Conservation (phyloP, 306 rosid genomes). For the Pyrus betulifolia region DNA sequence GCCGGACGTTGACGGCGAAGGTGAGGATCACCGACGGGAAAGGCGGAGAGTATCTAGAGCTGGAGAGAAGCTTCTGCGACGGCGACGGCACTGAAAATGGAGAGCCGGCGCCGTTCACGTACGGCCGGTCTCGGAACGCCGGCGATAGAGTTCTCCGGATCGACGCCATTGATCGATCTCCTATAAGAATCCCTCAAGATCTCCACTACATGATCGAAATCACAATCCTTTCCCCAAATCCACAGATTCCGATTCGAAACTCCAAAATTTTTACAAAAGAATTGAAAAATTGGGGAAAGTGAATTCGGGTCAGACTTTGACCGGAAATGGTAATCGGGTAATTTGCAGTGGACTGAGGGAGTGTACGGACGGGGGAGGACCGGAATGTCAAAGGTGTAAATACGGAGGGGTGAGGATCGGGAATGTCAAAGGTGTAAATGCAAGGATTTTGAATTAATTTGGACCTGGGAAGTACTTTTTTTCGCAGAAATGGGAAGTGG, state of each 20-base stretch:
- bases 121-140: constrained; percentile 55
- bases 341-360: neutral
- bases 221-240: neutral
- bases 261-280: neutral
- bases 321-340: neutral
- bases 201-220: constrained; percentile 8
- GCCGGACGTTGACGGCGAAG: constrained; percentile 24
- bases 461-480: neutral
- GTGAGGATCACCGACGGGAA: constrained; percentile 23
- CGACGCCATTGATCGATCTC: constrained; percentile 61
- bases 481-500: neutral
- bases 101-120: constrained; percentile 40
- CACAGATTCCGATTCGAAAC: neutral
- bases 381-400: neutral
- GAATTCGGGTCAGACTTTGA: neutral
- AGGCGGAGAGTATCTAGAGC: constrained; percentile 46
- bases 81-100: constrained; percentile 48
- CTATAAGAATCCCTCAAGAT: neutral
- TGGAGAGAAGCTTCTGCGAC: constrained; percentile 48
- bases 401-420: neutral
- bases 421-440: neutral
- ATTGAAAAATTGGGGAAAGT: neutral
- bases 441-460: neutral
- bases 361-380: neutral
- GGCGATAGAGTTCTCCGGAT: constrained; percentile 87